Evolutionary conservation across 2,329 filamentous ascomycete species (phyloP), one percentile per base, ranked within the genome.

Genomic region (Penicillium sp.): DNA sequence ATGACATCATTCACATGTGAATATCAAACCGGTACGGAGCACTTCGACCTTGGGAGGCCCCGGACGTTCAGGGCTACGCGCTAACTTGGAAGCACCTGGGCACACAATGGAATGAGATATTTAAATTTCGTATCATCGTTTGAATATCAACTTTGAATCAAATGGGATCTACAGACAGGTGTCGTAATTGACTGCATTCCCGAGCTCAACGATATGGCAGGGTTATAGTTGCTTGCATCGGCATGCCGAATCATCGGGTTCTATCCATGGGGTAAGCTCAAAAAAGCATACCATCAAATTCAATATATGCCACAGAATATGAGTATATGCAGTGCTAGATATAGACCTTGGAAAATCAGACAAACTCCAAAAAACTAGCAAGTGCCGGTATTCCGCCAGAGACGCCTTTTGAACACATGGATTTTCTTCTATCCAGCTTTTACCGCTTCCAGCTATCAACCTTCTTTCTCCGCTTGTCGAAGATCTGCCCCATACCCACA

Each of bases 401-500:
- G 50, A 54, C 41, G 47, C 53, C 53, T 42, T 39, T 48, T 40
- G 31, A 14, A 55, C 27, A 48, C 8, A 8, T 48, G 29, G 32
- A 24, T 14, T 31, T 40, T 32, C 10, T 3, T 44, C 42, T 9
- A 22, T 41, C 34, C 6, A 36, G n/a, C 8, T n/a, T 51, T 49
- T 65, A 73, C 53, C 65, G 66, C 57, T 75, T 75, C 73, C 75
- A 72, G 55, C 67, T 67, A 45, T 75, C 73, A 53, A 78, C 63
- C 65, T 77, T 76, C 65, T 74, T 77, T 52, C 75, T 67, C 21
- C 74, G 71, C 58, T 76, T 76, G 53, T 76, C 74, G 47, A 76
- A 76, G 38, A 70, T 67, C 54, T 92, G 88, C 22, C 92, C 92
- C 67, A 92, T 85, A 54, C 84, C 83, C 6, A 77, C 77, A 7